Evolutionary conservation across 1,284 basidiomycete genomes (phyloP), one percentile per base, ranked within the genome.

Genomic region (Ustilago vetiveriae): DNA sequence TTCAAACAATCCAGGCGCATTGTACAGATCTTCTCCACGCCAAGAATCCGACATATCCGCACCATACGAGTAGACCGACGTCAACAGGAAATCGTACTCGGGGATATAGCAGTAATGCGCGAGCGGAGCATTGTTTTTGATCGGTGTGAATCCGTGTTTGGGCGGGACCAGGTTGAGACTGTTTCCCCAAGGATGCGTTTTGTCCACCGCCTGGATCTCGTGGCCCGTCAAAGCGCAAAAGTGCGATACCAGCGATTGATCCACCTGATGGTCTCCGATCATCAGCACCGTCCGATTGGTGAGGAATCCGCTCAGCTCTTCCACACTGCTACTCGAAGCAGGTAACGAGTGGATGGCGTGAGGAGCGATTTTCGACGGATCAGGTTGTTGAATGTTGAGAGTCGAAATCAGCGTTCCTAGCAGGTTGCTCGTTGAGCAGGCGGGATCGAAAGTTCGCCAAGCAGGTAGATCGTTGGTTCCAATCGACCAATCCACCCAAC

Each of bases 61-160:
- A 23, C 83, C 83, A 38, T 81, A 83, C 56, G 82, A 78, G 54
- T 82, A 82, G 22, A 82, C 73, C n/a, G 81, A 81, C 7, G 77
- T 78, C 41, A 83, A 68, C 38, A 83, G 52, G 36, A 83, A 81
- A 51, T 83, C 81, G 52, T 79, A 76, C 38, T 80, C 66, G 2
- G 82, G 80, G 30, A 82, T 43, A 64, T 83, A 82, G 72, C 83
- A 84, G 49, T 83, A 76, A 45, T 83, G 73, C 6, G 82, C 83
- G 9, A 82, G 55, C 13, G 80, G 75, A 4, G 74, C 77, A 40
- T 83, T 81, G 39, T 48, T 69, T 23, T 52, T 39, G 41, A 60
- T 47, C 6, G 60, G 51, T 2, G 70, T 62, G 26, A 63, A 57
- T 16, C 58, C 63, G 41, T 76, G 68, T 32, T 63, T 69, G 30